These are phyloP conservation scores for Hypoxylon sp. DNA, from an alignment of 2,329 filamentous ascomycete species.

Conservation along the genomic window DNA sequence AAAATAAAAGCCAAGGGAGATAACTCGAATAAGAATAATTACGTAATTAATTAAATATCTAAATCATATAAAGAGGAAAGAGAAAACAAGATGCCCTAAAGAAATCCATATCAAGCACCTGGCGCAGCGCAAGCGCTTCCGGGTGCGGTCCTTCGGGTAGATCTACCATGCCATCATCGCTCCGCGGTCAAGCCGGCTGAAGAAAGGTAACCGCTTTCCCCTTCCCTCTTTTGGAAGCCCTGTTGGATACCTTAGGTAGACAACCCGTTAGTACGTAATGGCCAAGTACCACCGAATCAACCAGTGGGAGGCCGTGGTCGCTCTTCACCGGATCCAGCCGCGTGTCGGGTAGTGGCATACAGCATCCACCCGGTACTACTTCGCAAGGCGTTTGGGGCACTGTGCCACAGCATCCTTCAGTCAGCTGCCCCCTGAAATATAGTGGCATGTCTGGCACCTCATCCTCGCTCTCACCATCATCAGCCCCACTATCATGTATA, in stretches of 20 bases:
- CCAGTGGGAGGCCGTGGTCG: not conserved
- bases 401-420: conserved; percentile 24
- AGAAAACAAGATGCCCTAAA: conserved; percentile 40
- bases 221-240: not conserved
- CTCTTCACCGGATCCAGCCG: conserved; percentile 7
- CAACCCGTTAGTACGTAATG: conserved; percentile 4
- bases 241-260: not conserved
- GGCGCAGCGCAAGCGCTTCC: conserved; percentile 50
- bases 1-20: not conserved
- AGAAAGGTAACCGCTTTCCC: conserved; percentile 37
- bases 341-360: not conserved
- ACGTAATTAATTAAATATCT: not conserved
- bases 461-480: not conserved
- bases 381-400: not conserved
- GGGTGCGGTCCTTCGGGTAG: conserved; percentile 47
- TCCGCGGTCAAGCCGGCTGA: conserved; percentile 49
- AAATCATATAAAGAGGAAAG: conserved; percentile 1
- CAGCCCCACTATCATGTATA: conserved; percentile 29
- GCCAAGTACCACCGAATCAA: conserved; percentile 11
- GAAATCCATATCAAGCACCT: conserved; percentile 52
- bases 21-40: not conserved
- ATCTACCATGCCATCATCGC: conserved; percentile 50
- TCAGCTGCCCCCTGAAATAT: conserved; percentile 36
- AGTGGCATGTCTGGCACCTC: conserved; percentile 46
- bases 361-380: no score